Evolutionary conservation across 73 alveolate species (phyloP).

Genomic region (Breviolum minutum): DNA sequence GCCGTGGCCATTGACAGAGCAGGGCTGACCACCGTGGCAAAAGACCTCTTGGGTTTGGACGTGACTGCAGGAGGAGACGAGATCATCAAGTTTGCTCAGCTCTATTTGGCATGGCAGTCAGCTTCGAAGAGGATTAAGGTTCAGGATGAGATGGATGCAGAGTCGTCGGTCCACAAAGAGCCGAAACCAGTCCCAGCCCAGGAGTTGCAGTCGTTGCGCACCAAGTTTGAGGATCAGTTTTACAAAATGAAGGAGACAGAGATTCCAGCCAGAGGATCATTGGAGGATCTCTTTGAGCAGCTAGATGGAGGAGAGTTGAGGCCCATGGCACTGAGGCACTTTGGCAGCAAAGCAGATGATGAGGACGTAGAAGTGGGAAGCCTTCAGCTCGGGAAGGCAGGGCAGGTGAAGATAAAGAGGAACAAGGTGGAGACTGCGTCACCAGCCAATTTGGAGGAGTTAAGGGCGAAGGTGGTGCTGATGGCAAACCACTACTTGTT

Average conservation of each 20-base stretch:
- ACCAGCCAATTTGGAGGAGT: neutral
- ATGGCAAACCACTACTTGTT: constrained; percentile 1
- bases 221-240: neutral
- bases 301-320: neutral
- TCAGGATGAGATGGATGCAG: constrained; percentile 5
- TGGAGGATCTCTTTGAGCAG: neutral
- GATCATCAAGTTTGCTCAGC: neutral
- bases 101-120: neutral
- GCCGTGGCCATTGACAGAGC: neutral
- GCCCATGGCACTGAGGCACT: neutral
- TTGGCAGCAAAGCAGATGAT: neutral
- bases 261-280: neutral
- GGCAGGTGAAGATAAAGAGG: neutral
- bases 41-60: neutral
- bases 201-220: neutral
- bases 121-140: neutral
- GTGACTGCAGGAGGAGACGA: neutral
- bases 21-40: neutral
- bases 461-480: neutral
- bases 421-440: neutral
- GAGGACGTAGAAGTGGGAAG: neutral
- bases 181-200: neutral
- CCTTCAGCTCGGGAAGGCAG: neutral
- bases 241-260: constrained; percentile 4
- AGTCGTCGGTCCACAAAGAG: neutral